These are phyloP conservation scores for Inga leiocalycina DNA, from an alignment of 306 rosid genomes.

Conservation along the genomic window DNA sequence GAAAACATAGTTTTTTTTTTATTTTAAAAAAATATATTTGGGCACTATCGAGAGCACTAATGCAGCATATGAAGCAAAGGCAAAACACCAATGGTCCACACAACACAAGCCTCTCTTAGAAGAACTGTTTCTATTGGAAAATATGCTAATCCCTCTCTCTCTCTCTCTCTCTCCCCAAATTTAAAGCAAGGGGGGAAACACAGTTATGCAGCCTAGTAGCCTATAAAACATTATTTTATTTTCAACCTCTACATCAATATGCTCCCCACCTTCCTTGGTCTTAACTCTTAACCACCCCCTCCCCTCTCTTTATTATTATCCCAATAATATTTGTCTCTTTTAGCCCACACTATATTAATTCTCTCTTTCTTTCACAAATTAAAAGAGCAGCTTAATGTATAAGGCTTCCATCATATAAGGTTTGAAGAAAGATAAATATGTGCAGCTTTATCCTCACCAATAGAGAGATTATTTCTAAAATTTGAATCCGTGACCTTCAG, in stretches of 20 bases:
- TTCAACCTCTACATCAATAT: slow-evolving; percentile 82
- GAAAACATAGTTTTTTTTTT: slow-evolving; percentile 19
- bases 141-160: slow-evolving; percentile 30
- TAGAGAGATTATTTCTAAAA: too few species aligned
- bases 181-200: slow-evolving; percentile 52
- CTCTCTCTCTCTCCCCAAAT: slow-evolving; percentile 27
- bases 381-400: too few species aligned
- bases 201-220: slow-evolving; percentile 56
- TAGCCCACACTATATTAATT: slow-evolving; percentile 29
- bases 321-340: slow-evolving; percentile 42
- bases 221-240: slow-evolving; percentile 53
- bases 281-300: slow-evolving; percentile 41
- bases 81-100: slow-evolving; percentile 65
- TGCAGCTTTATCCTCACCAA: too few species aligned
- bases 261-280: slow-evolving; percentile 97
- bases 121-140: slow-evolving; percentile 65
- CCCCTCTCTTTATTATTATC: slow-evolving; percentile 39
- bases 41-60: slow-evolving; percentile 53
- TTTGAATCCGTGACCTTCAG: too few species aligned
- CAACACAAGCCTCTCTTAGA: slow-evolving; percentile 28
- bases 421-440: too few species aligned
- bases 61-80: slow-evolving; percentile 37
- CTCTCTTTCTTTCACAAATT: not conserved
- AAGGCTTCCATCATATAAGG: accelerated
- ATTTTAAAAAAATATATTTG: not conserved